Conservation (phyloP, 331 rosid species). For the Acacia concinna region DNA sequence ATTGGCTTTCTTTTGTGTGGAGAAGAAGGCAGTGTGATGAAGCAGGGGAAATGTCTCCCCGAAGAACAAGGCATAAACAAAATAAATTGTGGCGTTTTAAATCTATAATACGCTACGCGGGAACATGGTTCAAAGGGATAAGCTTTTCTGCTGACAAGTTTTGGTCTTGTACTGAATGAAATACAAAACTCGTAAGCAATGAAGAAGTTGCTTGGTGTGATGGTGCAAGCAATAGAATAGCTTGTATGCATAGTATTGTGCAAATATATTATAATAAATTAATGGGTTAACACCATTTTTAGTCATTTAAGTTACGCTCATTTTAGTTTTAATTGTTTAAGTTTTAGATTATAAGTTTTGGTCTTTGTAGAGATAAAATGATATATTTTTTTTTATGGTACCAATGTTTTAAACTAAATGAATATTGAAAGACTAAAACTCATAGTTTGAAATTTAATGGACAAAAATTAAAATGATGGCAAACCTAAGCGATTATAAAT, state of each 20-base stretch:
- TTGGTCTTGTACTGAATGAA: background rate
- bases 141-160: background rate
- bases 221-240: background rate
- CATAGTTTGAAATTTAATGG: no score
- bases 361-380: no score
- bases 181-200: background rate
- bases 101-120: background rate
- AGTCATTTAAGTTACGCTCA: no score
- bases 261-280: background rate
- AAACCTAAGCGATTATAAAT: no score
- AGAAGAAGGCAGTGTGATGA: conserved; percentile 10
- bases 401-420: no score
- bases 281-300: no score
- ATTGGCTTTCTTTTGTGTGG: background rate
- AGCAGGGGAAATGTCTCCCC: conserved; percentile 7
- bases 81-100: background rate
- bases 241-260: background rate
- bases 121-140: background rate
- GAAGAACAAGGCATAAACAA: background rate
- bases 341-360: no score
- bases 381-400: no score
- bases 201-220: background rate
- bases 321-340: no score
- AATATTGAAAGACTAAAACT: no score
- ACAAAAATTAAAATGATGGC: no score